Evolutionary conservation across 768 basidiomycete species (phyloP), one percentile per base, ranked within the genome.

Genomic region (Macrocybe gigantea): DNA sequence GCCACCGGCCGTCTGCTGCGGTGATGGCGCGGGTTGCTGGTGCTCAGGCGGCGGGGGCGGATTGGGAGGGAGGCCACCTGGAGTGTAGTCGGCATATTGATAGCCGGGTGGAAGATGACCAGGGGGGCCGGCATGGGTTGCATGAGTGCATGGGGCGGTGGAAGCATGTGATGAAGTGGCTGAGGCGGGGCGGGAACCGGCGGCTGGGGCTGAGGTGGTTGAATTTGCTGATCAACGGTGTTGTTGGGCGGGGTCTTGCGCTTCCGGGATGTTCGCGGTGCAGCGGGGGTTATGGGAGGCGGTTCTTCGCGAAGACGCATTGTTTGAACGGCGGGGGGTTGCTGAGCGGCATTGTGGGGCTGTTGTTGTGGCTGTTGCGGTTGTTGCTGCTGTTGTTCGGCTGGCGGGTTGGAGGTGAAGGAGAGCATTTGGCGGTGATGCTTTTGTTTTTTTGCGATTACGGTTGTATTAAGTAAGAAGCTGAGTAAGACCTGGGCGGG

Each of bases 281-380:
- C 35, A 12, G 56, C 63, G 36, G 74, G 70, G 38, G 66, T 68
- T 63, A 72, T 69, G 52, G 67, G 68, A 40, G 68, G 71, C 46
- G 64, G 74, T 44, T 84, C 82, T 38, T 85, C 83, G 58, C 79
- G 76, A 36, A 86, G 73, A 56, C 83, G 78, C 77, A 82, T 78
- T 14, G 72, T 63, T 31, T 63, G 62, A 6, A 22, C 56, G 42
- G 9, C 53, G 38, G 7, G 51, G 42, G 22, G 22, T 22, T 22
- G 22, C 22, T 22, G 22, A 37, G 56, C 47, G 56, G 56, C 45
- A 55, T 57, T 58, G 42, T 44, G 11, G 3, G 36, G 32, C 42
- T 33, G 12, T 5, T 15, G 42, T 6, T 15, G n/a, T 33, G 32
- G 32, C n/a, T 13, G 41, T 32, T 44, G 42, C 31, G 32, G 42